Percentiles rank a stretch among this genome's conserved stretches.
Evolutionary conservation across 2,329 filamentous ascomycete species (phyloP).

Genomic region (Penicillium corylophilum): DNA sequence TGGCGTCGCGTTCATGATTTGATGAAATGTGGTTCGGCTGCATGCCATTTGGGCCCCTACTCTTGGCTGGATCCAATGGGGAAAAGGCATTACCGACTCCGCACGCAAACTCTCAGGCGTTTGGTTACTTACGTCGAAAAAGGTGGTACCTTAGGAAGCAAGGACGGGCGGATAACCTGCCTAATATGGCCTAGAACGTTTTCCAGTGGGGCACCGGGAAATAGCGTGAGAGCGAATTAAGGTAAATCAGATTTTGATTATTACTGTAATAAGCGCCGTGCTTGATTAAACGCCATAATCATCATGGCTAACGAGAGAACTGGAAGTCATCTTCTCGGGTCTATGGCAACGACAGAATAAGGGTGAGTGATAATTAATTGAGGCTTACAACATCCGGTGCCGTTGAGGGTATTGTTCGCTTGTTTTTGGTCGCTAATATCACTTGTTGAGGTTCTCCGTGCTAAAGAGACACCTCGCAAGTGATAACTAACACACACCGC

Average conservation of each 20-base stretch:
- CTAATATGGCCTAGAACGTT: too few species aligned
- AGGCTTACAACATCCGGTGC: conserved; percentile 6
- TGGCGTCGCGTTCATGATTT: conserved; percentile 4
- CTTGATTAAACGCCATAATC: conserved; percentile 8
- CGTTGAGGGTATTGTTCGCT: conserved; percentile 2
- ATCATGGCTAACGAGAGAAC: conserved; percentile 2
- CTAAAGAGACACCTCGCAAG: too few species aligned
- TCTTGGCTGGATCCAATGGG: conserved; percentile 12
- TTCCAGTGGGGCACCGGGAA: too few species aligned
- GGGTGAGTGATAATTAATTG: conserved; percentile 8
- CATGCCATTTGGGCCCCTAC: conserved; percentile 10
- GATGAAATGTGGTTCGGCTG: conserved; percentile 4
- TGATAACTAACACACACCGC: too few species aligned
- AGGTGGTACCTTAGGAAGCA: too few species aligned
- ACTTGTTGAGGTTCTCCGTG: background rate
- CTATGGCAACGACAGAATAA: conserved; percentile 11
- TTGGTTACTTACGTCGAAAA: conserved; percentile 15
- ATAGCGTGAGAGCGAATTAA: too few species aligned
- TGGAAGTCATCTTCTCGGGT: conserved; percentile 2
- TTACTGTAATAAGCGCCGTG: too few species aligned
- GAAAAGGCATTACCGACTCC: conserved; percentile 16
- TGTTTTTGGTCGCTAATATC: conserved; percentile 3
- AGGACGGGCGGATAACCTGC: too few species aligned
- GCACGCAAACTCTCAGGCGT: conserved; percentile 3
- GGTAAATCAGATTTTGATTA: too few species aligned